Evolutionary conservation across 2,329 filamentous ascomycete species (phyloP).

Genomic region (Metarhizium rileyi): DNA sequence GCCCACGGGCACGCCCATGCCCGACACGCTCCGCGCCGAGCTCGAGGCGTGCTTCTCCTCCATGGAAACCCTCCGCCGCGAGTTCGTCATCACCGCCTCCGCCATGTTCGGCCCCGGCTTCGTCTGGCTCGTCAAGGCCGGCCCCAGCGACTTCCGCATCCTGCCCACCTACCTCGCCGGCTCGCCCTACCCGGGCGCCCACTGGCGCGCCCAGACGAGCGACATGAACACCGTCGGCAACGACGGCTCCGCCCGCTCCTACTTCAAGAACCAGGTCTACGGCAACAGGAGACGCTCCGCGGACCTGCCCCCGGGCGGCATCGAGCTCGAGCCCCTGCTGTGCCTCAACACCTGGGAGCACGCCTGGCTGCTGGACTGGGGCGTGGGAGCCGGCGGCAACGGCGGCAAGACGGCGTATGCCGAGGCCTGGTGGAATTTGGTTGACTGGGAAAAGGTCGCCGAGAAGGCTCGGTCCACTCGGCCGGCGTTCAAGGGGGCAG

Average conservation of each 20-base stretch:
- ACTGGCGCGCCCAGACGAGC: slow-evolving; percentile 60
- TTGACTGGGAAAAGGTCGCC: slow-evolving; percentile 75
- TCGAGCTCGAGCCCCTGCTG: slow-evolving; percentile 64
- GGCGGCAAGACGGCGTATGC: slow-evolving; percentile 68
- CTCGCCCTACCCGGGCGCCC: slow-evolving; percentile 74
- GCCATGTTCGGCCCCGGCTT: slow-evolving; percentile 97
- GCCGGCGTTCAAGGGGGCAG: slow-evolving; percentile 24
- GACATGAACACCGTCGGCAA: slow-evolving; percentile 59
- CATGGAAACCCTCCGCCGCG: slow-evolving; percentile 68
- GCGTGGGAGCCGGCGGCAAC: slow-evolving; percentile 44
- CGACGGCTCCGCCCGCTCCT: slow-evolving; percentile 25
- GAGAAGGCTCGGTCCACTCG: slow-evolving; percentile 23
- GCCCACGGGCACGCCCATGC: slow-evolving; percentile 40
- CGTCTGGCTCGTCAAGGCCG: slow-evolving; percentile 76
- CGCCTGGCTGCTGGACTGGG: slow-evolving; percentile 77
- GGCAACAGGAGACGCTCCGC: slow-evolving; percentile 18
- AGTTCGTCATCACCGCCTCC: slow-evolving; percentile 71
- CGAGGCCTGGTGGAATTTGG: slow-evolving; percentile 74
- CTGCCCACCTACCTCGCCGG: slow-evolving; percentile 87
- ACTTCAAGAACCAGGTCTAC: slow-evolving; percentile 28
- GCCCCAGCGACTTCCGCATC: slow-evolving; percentile 48
- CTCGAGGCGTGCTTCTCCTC: slow-evolving; percentile 69
- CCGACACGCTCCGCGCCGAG: slow-evolving; percentile 41
- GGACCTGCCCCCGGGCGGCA: slow-evolving; percentile 52
- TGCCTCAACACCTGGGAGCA: slow-evolving; percentile 98